These are phyloP conservation scores for Ensete glaucum DNA, from an alignment of 176 grass and related monocot species.

Conservation along the genomic window DNA sequence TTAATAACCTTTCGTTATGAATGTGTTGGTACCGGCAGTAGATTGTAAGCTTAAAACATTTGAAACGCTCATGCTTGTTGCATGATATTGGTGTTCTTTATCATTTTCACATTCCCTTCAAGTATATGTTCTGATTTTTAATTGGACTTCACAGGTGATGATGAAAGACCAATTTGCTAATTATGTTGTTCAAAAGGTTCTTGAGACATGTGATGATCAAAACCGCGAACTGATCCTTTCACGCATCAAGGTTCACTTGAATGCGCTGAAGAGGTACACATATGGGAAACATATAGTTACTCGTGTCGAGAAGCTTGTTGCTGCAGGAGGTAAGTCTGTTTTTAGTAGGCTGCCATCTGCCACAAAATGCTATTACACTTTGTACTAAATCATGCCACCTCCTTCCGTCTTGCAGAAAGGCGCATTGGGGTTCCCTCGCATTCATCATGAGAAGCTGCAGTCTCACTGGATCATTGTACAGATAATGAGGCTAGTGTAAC, in stretches of 20 bases:
- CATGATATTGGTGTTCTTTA: background rate
- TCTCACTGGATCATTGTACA: constrained; percentile 59
- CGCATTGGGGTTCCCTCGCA: constrained; percentile 31
- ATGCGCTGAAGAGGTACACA: constrained; percentile 87
- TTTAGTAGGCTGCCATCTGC: background rate
- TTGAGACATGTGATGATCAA: constrained; percentile 84
- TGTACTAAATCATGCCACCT: background rate
- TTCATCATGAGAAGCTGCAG: constrained; percentile 34
- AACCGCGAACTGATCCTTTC: constrained; percentile 81
- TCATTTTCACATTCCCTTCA: background rate
- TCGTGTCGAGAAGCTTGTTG: constrained; percentile 85
- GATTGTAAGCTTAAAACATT: too few species aligned
- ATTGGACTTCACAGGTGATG: constrained; percentile 48
- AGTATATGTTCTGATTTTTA: background rate
- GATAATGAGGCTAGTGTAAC: constrained; percentile 66
- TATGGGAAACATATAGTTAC: constrained; percentile 96
- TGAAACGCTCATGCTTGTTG: background rate
- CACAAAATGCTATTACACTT: background rate
- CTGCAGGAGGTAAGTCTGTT: constrained; percentile 55
- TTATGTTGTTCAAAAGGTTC: constrained; percentile 96
- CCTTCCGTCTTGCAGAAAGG: constrained; percentile 35
- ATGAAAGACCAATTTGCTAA: constrained; percentile 99
- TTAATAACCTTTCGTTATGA: too few species aligned
- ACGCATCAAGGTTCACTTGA: constrained; percentile 91
- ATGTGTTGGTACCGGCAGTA: too few species aligned